Conservation (phyloP, 2,329 filamentous ascomycete species). For the Aspergillus hiratsukae region DNA sequence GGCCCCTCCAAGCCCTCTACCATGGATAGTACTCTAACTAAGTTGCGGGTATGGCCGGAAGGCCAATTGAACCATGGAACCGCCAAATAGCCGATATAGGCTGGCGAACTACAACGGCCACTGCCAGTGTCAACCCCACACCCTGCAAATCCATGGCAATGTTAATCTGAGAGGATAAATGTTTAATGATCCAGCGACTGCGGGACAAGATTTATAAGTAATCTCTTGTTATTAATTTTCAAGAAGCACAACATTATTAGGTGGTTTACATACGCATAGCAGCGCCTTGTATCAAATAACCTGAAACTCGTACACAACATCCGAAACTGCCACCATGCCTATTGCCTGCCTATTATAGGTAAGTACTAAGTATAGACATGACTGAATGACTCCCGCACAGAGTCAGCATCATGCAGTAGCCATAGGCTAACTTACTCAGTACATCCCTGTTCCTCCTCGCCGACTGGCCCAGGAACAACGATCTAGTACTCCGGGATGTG, state of each 20-base stretch:
- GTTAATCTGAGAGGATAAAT: not conserved
- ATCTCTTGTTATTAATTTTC: not conserved
- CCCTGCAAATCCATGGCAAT: not conserved
- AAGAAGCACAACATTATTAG: not conserved
- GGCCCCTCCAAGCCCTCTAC: not conserved
- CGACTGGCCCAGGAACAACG: constrained; percentile 3
- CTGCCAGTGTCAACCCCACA: not conserved
- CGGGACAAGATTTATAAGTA: not conserved
- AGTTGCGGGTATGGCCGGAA: constrained; percentile 13
- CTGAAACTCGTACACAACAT: not conserved
- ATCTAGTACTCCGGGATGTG: constrained; percentile 7
- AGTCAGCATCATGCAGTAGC: constrained; percentile 5
- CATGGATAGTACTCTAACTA: constrained; percentile 6
- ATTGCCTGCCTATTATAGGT: not conserved
- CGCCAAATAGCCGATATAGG: constrained; percentile 7
- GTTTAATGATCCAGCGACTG: not conserved
- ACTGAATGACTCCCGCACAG: too few relatives aligned
- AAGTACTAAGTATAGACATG: not conserved
- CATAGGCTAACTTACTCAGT: constrained; percentile 1
- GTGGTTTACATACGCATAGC: not conserved
- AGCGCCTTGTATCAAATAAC: not conserved
- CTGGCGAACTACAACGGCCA: constrained; percentile 1
- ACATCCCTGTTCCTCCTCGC: constrained; percentile 1
- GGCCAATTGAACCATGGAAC: constrained; percentile 14
- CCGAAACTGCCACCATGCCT: not conserved